Percentiles rank a stretch among this genome's conserved stretches.
phyloP scores from a whole-genome alignment of 2,329 filamentous ascomycete genomes.

The Plectosphaerella sp. region DNA sequence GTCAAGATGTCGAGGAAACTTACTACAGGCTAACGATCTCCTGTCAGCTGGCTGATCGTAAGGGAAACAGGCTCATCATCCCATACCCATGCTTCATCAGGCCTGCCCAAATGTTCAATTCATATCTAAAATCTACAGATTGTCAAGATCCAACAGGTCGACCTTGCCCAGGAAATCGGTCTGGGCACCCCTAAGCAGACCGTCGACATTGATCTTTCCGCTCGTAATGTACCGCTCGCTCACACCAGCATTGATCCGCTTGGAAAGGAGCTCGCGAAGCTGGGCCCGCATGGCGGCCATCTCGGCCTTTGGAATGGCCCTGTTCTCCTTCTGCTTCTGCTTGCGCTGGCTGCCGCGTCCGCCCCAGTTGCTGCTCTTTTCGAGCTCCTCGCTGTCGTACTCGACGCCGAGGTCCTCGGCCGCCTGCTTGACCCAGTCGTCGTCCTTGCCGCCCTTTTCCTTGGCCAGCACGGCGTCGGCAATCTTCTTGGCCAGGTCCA shows the following conservation, averaged over 20 bases:
- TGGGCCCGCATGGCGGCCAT: constrained; percentile 66
- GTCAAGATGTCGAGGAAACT: too few species aligned
- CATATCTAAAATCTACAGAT: constrained; percentile 12
- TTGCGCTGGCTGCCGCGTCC: constrained; percentile 70
- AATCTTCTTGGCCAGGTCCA: constrained; percentile 79
- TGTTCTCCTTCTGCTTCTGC: constrained; percentile 68
- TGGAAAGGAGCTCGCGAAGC: constrained; percentile 63
- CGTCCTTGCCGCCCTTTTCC: constrained; percentile 78
- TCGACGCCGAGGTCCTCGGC: constrained; percentile 93
- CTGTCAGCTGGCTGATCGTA: too few species aligned
- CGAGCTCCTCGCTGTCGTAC: constrained; percentile 85
- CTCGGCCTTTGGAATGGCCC: constrained; percentile 67
- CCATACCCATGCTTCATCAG: background rate
- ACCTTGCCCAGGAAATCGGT: constrained; percentile 61
- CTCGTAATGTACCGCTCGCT: constrained; percentile 81
- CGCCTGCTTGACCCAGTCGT: constrained; percentile 77
- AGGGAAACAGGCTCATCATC: too few species aligned
- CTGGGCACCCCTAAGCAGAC: constrained; percentile 61
- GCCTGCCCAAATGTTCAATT: background rate
- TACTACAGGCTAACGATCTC: too few species aligned
- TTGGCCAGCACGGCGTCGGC: constrained; percentile 81
- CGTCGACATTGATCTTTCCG: constrained; percentile 78
- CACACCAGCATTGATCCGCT: constrained; percentile 80
- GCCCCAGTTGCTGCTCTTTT: constrained; percentile 54
- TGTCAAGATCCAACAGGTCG: constrained; percentile 33